phyloP scores from a whole-genome alignment of 73 alveolate species.

The Vitrella brassicaformis region DNA sequence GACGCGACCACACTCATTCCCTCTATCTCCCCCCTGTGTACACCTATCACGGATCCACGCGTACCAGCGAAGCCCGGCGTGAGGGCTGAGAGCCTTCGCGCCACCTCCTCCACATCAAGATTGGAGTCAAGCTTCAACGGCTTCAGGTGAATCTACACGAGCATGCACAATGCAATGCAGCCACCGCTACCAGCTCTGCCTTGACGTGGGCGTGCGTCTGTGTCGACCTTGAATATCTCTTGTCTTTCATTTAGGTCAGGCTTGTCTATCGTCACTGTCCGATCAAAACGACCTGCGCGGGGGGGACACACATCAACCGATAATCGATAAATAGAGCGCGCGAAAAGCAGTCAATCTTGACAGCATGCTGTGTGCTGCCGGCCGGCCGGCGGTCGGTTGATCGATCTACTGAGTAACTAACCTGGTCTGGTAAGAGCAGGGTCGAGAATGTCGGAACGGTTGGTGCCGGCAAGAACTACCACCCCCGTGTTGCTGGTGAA shows the following conservation, averaged over 20 bases:
- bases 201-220: too few relatives aligned
- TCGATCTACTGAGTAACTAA: conserved; percentile 30
- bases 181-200: too few relatives aligned
- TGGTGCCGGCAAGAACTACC: conserved; percentile 73
- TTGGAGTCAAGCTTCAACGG: conserved; percentile 62
- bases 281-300: neutral
- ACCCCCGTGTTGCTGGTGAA: conserved; percentile 61
- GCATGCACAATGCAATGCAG: too few relatives aligned
- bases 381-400: conserved; percentile 5
- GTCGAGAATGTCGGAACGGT: conserved; percentile 57
- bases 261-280: conserved; percentile 5
- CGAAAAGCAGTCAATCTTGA: too few relatives aligned
- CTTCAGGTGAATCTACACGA: conserved; percentile 47
- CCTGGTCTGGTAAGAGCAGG: conserved; percentile 63
- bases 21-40: too few relatives aligned
- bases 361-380: neutral
- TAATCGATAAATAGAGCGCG: too few relatives aligned
- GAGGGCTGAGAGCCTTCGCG: conserved; percentile 65
- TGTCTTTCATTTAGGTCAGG: conserved; percentile 78
- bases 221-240: conserved; percentile 72
- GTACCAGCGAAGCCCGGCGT: conserved; percentile 75
- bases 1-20: too few relatives aligned
- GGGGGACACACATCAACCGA: too few relatives aligned
- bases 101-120: conserved; percentile 62
- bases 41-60: too few relatives aligned